Conservation (phyloP, 179 eudicot species). For the Drosera spatulata region DNA sequence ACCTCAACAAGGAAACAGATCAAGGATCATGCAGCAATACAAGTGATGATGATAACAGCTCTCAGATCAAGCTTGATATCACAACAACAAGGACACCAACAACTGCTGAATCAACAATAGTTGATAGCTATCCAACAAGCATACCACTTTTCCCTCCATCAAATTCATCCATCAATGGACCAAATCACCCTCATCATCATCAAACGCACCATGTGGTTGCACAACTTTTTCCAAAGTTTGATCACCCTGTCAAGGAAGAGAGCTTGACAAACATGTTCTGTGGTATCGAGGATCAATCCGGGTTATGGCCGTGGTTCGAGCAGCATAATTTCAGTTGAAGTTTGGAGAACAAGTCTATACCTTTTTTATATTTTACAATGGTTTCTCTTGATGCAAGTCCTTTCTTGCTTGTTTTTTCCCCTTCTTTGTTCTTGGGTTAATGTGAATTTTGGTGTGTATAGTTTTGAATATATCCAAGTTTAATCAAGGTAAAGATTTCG, state of each 20-base stretch:
- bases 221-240: neutral
- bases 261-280: slow-evolving; percentile 59
- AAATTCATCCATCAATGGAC: neutral
- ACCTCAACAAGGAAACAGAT: slow-evolving; percentile 84
- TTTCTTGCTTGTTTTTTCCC: too few relatives aligned
- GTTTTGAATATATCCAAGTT: too few relatives aligned
- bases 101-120: slow-evolving; percentile 11
- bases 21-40: slow-evolving; percentile 67
- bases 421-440: too few relatives aligned
- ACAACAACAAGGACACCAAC: slow-evolving; percentile 25
- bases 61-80: slow-evolving; percentile 48
- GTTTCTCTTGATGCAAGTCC: too few relatives aligned
- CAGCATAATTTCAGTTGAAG: slow-evolving; percentile 56
- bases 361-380: too few relatives aligned
- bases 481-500: too few relatives aligned
- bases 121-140: slow-evolving; percentile 7
- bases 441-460: too few relatives aligned
- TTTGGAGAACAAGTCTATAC: neutral
- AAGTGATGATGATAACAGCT: slow-evolving; percentile 61
- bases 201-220: slow-evolving; percentile 1
- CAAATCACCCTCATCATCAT: neutral
- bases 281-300: slow-evolving; percentile 66
- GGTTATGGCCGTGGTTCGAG: slow-evolving; percentile 85
- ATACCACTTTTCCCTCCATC: slow-evolving; percentile 37
- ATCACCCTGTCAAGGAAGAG: slow-evolving; percentile 50